Evolutionary conservation across 345 rosid species (phyloP).

Genomic region (Boechera retrofracta): DNA sequence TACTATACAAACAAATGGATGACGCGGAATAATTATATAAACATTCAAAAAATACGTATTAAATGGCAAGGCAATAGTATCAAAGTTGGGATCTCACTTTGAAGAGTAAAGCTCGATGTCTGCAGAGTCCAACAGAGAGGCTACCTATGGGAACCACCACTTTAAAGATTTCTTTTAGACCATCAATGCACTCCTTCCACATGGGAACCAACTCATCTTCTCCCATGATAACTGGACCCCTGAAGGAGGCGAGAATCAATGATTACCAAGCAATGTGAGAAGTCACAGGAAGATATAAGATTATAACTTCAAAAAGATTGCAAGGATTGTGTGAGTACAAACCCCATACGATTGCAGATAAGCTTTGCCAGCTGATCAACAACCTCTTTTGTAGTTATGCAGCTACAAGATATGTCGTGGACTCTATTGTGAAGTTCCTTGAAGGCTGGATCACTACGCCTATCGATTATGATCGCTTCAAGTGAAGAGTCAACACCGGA

Average conservation of each 20-base stretch:
- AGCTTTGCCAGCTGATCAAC: conserved; percentile 96
- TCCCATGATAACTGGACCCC: conserved; percentile 70
- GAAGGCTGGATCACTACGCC: conserved; percentile 74
- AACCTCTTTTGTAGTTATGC: conserved; percentile 81
- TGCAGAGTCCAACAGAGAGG: conserved; percentile 90
- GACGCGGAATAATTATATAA: conserved; percentile 3
- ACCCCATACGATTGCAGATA: conserved; percentile 94
- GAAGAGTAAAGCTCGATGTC: conserved; percentile 94
- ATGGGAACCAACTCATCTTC: conserved; percentile 73
- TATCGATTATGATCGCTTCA: conserved; percentile 86
- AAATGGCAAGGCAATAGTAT: conserved; percentile 19
- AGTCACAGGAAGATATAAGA: conserved; percentile 42
- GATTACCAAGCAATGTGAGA: conserved; percentile 42
- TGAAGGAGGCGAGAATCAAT: conserved; percentile 33
- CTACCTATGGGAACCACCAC: conserved; percentile 93
- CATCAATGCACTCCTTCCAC: conserved; percentile 84
- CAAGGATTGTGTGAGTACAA: conserved; percentile 45
- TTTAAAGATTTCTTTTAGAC: conserved; percentile 82
- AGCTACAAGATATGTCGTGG: conserved; percentile 67
- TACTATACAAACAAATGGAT: conserved; percentile 12
- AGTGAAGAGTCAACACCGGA: conserved; percentile 62
- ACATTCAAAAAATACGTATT: not conserved
- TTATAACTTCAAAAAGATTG: conserved; percentile 19
- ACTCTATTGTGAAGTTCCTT: conserved; percentile 86
- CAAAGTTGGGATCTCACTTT: conserved; percentile 65